phyloP scores from a whole-genome alignment of 495 filamentous ascomycete species.

The Bacidia gigantensis region DNA sequence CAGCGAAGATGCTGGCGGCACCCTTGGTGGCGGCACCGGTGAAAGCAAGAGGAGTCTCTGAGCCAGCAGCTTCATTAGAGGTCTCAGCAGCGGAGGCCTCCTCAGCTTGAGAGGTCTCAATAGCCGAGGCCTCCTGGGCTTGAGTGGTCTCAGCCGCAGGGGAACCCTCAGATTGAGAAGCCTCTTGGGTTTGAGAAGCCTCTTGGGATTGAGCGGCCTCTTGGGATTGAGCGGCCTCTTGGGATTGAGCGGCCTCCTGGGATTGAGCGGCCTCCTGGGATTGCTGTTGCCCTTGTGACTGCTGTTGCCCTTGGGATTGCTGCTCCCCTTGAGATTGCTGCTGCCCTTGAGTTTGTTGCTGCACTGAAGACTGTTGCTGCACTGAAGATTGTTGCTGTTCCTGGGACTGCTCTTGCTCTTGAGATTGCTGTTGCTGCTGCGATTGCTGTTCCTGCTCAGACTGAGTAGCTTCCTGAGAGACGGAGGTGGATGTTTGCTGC shows the following conservation, averaged over 20 bases:
- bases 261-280: neutral
- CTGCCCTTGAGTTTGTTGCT: no score
- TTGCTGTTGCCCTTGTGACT: neutral
- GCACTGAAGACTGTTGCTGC: neutral
- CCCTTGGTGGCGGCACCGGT: constrained; percentile 2
- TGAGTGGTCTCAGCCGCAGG: neutral
- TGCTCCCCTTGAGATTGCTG: neutral
- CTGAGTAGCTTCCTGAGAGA: neutral
- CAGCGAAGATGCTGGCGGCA: neutral
- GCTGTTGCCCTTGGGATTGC: neutral
- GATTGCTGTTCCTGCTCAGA: neutral
- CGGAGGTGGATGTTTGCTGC: no score
- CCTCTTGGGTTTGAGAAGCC: neutral
- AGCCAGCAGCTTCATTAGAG: neutral
- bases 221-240: neutral
- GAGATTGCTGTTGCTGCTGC: no score
- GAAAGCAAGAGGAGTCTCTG: constrained; percentile 5
- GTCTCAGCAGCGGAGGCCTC: neutral
- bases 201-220: neutral
- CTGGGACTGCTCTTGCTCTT: no score
- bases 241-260: neutral
- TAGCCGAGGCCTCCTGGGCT: neutral
- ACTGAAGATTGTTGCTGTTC: neutral
- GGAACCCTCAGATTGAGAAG: neutral
- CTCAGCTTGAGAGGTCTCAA: neutral